A percentile compares a stretch with the other conserved stretches of the same genome.
Conservation (phyloP, 306 rosid species). For the Ziziphus jujuba region DNA sequence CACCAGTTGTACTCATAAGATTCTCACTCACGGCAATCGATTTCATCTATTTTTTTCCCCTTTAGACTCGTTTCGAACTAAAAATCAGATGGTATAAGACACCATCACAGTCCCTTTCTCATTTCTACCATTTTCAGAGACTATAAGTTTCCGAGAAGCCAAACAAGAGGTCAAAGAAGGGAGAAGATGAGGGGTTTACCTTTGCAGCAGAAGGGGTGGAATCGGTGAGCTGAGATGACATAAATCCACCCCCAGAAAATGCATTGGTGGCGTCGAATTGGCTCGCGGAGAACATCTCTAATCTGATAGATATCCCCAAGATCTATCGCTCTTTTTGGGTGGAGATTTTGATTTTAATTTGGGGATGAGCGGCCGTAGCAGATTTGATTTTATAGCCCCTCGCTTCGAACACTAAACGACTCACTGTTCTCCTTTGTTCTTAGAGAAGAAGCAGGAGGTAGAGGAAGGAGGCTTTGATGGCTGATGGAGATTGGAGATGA, state of each 20-base stretch:
- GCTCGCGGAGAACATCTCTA: constrained; percentile 70
- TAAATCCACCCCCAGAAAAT: constrained; percentile 69
- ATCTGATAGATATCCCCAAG: constrained; percentile 29
- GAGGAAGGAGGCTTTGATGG: no score
- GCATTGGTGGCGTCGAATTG: constrained; percentile 60
- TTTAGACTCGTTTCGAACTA: not conserved
- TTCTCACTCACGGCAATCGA: no score
- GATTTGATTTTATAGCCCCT: no score
- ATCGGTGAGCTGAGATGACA: constrained; percentile 50
- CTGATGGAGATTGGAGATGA: no score
- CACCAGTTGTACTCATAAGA: no score
- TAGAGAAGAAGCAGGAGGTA: no score
- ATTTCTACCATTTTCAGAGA: not conserved
- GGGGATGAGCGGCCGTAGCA: not conserved
- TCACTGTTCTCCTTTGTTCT: no score
- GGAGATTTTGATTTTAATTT: not conserved
- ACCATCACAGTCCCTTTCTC: not conserved
- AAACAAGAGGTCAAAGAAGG: constrained; percentile 4
- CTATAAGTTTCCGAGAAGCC: not conserved
- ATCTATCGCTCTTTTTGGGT: not conserved
- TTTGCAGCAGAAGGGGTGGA: constrained; percentile 51
- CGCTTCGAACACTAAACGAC: no score
- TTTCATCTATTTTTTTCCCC: not conserved
- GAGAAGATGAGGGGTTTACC: constrained; percentile 41
- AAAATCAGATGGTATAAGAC: not conserved